phyloP scores from a whole-genome alignment of 805 yeast species.

The Candida pseudoglaebosa region DNA sequence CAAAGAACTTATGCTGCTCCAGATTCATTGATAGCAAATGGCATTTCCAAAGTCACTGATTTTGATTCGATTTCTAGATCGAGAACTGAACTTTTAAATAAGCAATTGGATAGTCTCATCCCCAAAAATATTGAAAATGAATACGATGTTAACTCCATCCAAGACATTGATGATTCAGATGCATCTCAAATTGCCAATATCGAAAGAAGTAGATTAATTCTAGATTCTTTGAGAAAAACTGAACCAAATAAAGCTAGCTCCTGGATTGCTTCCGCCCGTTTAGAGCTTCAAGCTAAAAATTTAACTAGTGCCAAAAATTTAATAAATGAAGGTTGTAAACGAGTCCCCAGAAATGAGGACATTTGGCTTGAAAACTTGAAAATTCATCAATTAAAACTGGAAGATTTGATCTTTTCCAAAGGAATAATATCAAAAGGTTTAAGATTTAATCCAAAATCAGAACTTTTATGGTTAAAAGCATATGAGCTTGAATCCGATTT shows the following conservation, averaged over 20 bases:
- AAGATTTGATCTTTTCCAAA: slow-evolving; percentile 44
- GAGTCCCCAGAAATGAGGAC: slow-evolving; percentile 62
- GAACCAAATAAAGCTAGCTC: slow-evolving; percentile 72
- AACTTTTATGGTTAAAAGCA: slow-evolving; percentile 72
- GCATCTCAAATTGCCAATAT: slow-evolving; percentile 7
- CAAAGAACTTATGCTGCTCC: slow-evolving; percentile 81
- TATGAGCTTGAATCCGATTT: slow-evolving; percentile 57
- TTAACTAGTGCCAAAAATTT: slow-evolving; percentile 52
- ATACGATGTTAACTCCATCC: slow-evolving; percentile 13
- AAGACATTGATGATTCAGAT: slow-evolving; percentile 3
- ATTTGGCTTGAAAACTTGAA: slow-evolving; percentile 82
- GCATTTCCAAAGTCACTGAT: slow-evolving; percentile 26
- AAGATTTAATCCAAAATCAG: slow-evolving; percentile 49
- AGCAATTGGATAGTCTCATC: slow-evolving; percentile 43
- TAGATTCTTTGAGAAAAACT: slow-evolving; percentile 64
- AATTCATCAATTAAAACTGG: slow-evolving; percentile 46
- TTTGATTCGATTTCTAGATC: slow-evolving; percentile 59
- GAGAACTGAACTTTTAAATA: slow-evolving; percentile 53
- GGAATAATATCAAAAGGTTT: slow-evolving; percentile 65
- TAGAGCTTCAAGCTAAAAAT: slow-evolving; percentile 66
- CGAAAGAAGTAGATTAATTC: slow-evolving; percentile 51
- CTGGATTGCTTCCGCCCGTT: slow-evolving; percentile 83
- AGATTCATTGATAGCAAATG: slow-evolving; percentile 51
- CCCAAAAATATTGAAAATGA: slow-evolving; percentile 28
- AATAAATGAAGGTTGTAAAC: slow-evolving; percentile 70